A percentile compares a stretch with the other conserved stretches of the same genome.
Conservation (phyloP, 2,329 filamentous ascomycete genomes). For the Trichothecium roseum region DNA sequence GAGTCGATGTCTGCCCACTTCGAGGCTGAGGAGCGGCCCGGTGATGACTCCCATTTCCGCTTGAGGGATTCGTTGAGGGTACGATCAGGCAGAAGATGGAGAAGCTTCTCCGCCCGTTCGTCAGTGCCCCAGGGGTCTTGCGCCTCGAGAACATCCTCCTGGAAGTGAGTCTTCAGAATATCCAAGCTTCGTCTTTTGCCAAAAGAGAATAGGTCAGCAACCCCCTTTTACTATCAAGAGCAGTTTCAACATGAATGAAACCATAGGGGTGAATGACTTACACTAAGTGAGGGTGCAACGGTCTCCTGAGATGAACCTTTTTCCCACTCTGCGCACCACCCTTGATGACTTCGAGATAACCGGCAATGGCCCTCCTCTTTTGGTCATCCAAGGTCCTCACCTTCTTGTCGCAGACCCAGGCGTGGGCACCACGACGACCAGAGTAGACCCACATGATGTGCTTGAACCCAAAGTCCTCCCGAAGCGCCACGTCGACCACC, state of each 20-base stretch:
- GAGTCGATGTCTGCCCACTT: constrained; percentile 96
- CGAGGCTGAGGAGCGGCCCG: constrained; percentile 60
- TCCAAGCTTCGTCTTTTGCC: constrained; percentile 67
- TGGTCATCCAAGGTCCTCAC: constrained; percentile 78
- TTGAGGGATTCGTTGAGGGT: constrained; percentile 67
- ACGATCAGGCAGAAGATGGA: constrained; percentile 77
- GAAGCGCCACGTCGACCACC: constrained; percentile 74
- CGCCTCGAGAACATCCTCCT: constrained; percentile 65
- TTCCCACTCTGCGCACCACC: constrained; percentile 81
- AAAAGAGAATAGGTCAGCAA: too few species aligned
- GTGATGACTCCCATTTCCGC: constrained; percentile 83
- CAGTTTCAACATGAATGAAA: too few species aligned
- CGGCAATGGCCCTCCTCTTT: constrained; percentile 73
- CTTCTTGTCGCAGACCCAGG: constrained; percentile 91
- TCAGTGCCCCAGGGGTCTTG: constrained; percentile 76
- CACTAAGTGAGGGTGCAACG: constrained; percentile 81
- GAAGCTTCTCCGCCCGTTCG: constrained; percentile 64
- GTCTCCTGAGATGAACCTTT: constrained; percentile 73
- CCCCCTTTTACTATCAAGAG: too few species aligned
- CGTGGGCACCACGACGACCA: constrained; percentile 89
- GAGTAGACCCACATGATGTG: constrained; percentile 99
- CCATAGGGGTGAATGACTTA: constrained; percentile 27
- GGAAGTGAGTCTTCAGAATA: constrained; percentile 75
- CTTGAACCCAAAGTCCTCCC: constrained; percentile 92
- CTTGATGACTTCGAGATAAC: constrained; percentile 83